Percentiles rank a stretch among this genome's conserved stretches.
Conservation (phyloP, 331 rosid species). For the Pyrus hybrid region DNA sequence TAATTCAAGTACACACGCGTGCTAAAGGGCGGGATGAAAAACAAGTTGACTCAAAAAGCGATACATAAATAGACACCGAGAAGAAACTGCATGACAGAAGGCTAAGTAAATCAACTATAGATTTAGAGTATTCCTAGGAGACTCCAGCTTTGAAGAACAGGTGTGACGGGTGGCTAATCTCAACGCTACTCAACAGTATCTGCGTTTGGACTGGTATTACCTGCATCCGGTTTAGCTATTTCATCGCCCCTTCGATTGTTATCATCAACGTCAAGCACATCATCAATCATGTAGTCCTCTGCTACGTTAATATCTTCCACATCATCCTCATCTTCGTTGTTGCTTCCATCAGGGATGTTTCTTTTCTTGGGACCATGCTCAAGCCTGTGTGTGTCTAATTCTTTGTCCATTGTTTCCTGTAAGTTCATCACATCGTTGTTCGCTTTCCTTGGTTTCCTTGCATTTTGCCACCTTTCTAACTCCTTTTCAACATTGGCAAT, state of each 20-base stretch:
- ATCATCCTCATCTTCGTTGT: conserved; percentile 76
- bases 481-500: conserved; percentile 88
- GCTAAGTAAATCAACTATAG: neutral
- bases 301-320: conserved; percentile 85
- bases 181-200: conserved; percentile 28
- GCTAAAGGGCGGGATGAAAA: neutral
- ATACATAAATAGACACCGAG: neutral
- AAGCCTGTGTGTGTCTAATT: conserved; percentile 90
- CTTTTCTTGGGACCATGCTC: conserved; percentile 99
- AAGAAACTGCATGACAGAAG: neutral
- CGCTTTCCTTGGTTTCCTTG: conserved; percentile 61
- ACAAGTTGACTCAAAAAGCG: neutral
- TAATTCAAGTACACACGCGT: neutral
- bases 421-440: conserved; percentile 57
- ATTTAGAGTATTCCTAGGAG: neutral
- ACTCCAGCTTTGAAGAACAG: neutral
- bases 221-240: conserved; percentile 43
- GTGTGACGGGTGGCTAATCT: neutral
- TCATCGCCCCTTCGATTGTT: conserved; percentile 63
- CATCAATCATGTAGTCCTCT: conserved; percentile 95
- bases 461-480: conserved; percentile 93
- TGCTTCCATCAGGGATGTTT: conserved; percentile 68
- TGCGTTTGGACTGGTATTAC: conserved; percentile 24
- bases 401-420: conserved; percentile 99
- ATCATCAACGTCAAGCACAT: conserved; percentile 68